Evolutionary conservation across 140 eudicot genomes (phyloP), one percentile per base, ranked within the genome.

Genomic region (Stevia rebaudiana): DNA sequence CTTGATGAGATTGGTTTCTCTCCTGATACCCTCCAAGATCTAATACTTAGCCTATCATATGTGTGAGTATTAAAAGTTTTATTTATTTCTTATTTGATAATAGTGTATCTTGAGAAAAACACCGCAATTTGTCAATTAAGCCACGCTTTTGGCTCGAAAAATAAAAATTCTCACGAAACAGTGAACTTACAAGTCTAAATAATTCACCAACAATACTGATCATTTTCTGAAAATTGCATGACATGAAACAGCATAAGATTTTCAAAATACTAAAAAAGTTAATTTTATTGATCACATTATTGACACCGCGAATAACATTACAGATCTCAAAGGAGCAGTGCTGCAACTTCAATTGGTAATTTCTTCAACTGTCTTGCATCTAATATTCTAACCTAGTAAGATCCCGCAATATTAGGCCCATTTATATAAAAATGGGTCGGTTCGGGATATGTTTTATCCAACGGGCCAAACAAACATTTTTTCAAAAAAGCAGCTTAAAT

Each of bases 1-100:
- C 69, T 83, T 60, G 99, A 94, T 70, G 99, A 94, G 73, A 84
- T 94, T 63, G 94, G 97, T 66, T 94, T 94, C 82, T 79, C 95
- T 53, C 86, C 99, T 22, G 97, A 94, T 80, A 73, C 78, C 53
- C 76, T 94, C 70, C 97, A 94, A 61, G 82, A 78, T 70, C 77
- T 94, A 22, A 86, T 88, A 65, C 88, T 83, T 69, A 78, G 86
- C 7, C 81, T 94, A n/a, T 94, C 95, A 53, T 94, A 94, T 16
- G 97, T 88, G 99, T 94, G 79, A 81, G 97, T 66, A 69, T 56
- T 19, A 19, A 13, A 15, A 11, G 10, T 67, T 16, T 9, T 33
- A 22, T 8, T 52, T 54, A 39, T 53, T 39, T 39, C 39, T 35
- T 66, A 18, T 31, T 23, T 1, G 5, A 8, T 21, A 61, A 49